Percentiles rank a stretch among this genome's conserved stretches.
Evolutionary conservation across 768 basidiomycete genomes (phyloP).

Genomic region (Kwoniella sp.): DNA sequence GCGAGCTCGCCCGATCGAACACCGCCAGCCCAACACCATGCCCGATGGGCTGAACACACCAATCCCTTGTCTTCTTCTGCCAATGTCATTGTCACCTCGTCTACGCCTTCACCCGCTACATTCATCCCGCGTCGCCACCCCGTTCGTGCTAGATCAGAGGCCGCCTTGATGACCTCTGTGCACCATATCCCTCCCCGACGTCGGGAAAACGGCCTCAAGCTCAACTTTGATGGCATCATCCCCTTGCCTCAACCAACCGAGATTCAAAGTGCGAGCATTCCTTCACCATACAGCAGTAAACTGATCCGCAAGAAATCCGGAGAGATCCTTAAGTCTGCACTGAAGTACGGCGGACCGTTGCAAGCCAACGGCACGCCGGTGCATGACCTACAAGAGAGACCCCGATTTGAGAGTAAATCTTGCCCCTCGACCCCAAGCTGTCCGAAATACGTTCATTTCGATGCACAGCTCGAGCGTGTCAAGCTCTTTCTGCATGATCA

Average conservation of each 20-base stretch:
- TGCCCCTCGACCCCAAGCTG: conserved; percentile 76
- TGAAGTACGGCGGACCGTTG: conserved; percentile 67
- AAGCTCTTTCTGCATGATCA: conserved; percentile 94
- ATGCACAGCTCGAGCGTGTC: conserved; percentile 85
- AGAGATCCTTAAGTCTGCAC: conserved; percentile 84
- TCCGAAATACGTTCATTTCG: conserved; percentile 88
- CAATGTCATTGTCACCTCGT: not conserved
- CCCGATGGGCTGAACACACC: conserved; percentile 10
- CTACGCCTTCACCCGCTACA: conserved; percentile 27
- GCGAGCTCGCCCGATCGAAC: conserved; percentile 36
- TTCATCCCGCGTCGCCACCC: conserved; percentile 28
- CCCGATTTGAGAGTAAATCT: conserved; percentile 60
- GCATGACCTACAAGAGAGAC: conserved; percentile 5
- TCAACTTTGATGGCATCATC: conserved; percentile 51
- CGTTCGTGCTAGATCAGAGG: conserved; percentile 27
- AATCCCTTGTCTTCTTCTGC: conserved; percentile 7
- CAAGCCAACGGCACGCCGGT: conserved; percentile 59
- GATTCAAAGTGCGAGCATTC: conserved; percentile 31
- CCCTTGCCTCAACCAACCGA: conserved; percentile 24
- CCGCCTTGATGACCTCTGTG: conserved; percentile 24
- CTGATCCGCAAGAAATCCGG: conserved; percentile 90
- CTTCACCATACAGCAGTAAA: conserved; percentile 48
- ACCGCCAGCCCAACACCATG: conserved; percentile 6
- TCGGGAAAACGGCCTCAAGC: conserved; percentile 52
- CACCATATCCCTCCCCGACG: conserved; percentile 21